Evolutionary conservation across 805 yeast genomes (phyloP).

Genomic region (Pichia nanzhaoensis): DNA sequence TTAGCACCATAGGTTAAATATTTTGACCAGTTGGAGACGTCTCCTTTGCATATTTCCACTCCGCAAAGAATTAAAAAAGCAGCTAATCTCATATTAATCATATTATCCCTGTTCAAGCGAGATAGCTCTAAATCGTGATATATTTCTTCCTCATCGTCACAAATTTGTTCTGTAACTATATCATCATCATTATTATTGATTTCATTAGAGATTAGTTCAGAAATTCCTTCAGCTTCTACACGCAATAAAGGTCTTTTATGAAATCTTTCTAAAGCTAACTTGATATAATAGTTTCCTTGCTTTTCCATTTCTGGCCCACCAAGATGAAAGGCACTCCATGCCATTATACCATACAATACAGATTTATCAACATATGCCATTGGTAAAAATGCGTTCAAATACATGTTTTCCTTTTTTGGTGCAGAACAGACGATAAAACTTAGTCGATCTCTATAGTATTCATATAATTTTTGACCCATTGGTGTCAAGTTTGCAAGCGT

Average conservation of each 20-base stretch:
- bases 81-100: slow-evolving; percentile 46
- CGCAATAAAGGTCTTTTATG: slow-evolving; percentile 26
- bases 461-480: slow-evolving; percentile 32
- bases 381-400: slow-evolving; percentile 46
- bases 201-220: slow-evolving; percentile 21
- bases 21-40: slow-evolving; percentile 67
- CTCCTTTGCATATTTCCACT: slow-evolving; percentile 82
- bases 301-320: slow-evolving; percentile 37
- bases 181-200: slow-evolving; percentile 26
- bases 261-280: slow-evolving; percentile 40
- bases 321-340: slow-evolving; percentile 51
- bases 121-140: slow-evolving; percentile 9
- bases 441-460: slow-evolving; percentile 42
- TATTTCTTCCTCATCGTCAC: slow-evolving; percentile 9
- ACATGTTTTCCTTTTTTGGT: slow-evolving; percentile 44
- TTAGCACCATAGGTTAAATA: slow-evolving; percentile 61
- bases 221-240: slow-evolving; percentile 18
- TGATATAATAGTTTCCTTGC: slow-evolving; percentile 44
- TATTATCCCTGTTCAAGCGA: slow-evolving; percentile 25
- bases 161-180: slow-evolving; percentile 12
- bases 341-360: slow-evolving; percentile 44
- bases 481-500: slow-evolving; percentile 28
- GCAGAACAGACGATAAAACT: slow-evolving; percentile 40
- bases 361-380: slow-evolving; percentile 47
- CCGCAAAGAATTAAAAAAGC: slow-evolving; percentile 62